Evolutionary conservation across 1,139 yeast species (phyloP).

Genomic region (Yarrowia galli): DNA sequence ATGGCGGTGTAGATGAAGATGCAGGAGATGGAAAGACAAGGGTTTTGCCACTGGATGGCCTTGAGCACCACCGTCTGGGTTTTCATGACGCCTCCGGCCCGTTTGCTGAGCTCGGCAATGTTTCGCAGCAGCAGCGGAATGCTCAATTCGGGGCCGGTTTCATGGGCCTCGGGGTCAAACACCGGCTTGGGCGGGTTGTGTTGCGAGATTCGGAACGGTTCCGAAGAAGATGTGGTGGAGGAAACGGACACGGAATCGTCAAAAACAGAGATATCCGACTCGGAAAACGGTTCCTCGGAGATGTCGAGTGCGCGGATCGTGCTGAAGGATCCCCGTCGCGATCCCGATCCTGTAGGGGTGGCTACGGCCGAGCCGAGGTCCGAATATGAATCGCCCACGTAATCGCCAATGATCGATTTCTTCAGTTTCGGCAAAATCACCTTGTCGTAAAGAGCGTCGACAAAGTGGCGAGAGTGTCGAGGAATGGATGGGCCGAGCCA

Average conservation of each 20-base stretch:
- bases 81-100: constrained; percentile 35
- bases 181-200: constrained; percentile 36
- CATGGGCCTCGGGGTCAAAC: constrained; percentile 25
- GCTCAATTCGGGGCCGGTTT: constrained; percentile 27
- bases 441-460: constrained; percentile 30
- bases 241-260: constrained; percentile 13
- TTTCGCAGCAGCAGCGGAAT: constrained; percentile 28
- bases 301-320: constrained; percentile 33
- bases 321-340: constrained; percentile 28
- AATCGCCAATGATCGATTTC: constrained; percentile 16
- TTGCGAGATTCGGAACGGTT: constrained; percentile 25
- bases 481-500: constrained; percentile 22
- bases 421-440: constrained; percentile 34
- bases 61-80: constrained; percentile 27
- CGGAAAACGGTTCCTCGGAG: constrained; percentile 36
- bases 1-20: constrained; percentile 36
- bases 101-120: constrained; percentile 35
- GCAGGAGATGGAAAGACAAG: constrained; percentile 35
- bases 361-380: constrained; percentile 29
- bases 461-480: constrained; percentile 34
- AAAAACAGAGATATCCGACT: constrained; percentile 30
- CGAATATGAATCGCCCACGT: constrained; percentile 19
- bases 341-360: constrained; percentile 31
- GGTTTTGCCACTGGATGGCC: constrained; percentile 38
- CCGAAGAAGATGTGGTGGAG: not conserved